Evolutionary conservation across 192 early-diverging fungal genomes (phyloP), one percentile per base, ranked within the genome.

Genomic region (Backusella liffmaniae): DNA sequence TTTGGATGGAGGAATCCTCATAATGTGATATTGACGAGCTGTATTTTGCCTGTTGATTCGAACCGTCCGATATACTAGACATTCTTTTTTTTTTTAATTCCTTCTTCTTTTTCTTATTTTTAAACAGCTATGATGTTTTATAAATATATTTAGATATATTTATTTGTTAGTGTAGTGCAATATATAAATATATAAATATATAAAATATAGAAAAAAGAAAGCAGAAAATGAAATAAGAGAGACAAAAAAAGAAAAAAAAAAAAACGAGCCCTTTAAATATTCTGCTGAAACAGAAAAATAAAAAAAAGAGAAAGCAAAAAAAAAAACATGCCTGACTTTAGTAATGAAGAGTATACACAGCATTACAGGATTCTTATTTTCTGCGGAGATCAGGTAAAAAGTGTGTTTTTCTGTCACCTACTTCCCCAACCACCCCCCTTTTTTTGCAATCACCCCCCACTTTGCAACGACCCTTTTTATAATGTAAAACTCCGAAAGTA

Each of bases 11-110:
- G 53, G 53, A 59, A 36, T 68, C 67, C 35, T 68, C 67, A 37
- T 68, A 36, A 68, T 68, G 67, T 21, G 67, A 37, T 36, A 68
- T 37, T 21, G 67, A 37, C n/a, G 67, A 37, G 10, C 36, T 37
- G 35, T 68, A 41, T 68, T 68, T 68, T 18, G 53, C 53, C 23
- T 59, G 53, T 59, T 59, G 53, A 23, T 59, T 59, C 10, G 53
- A 59, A 59, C 53, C 23, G 23, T 59, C 53, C 6, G 23, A 59
- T 59, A 59, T 59, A 26, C 53, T 59, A 23, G 53, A 59, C 53
- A 59, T 59, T 59, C 9, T 59, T 59, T 59, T 23, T 59, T 9
- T 59, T 59, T 26, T 12, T 53, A 12, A 59, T 56, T 56, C 53
- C 21, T 56, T 56, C 10, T 59, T 59, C 9, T 59, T 59, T 23